Percentiles rank a stretch among this genome's conserved stretches.
Evolutionary conservation across 139 green algal genomes (phyloP).

Genomic region (Protoeuglena noctilucae): DNA sequence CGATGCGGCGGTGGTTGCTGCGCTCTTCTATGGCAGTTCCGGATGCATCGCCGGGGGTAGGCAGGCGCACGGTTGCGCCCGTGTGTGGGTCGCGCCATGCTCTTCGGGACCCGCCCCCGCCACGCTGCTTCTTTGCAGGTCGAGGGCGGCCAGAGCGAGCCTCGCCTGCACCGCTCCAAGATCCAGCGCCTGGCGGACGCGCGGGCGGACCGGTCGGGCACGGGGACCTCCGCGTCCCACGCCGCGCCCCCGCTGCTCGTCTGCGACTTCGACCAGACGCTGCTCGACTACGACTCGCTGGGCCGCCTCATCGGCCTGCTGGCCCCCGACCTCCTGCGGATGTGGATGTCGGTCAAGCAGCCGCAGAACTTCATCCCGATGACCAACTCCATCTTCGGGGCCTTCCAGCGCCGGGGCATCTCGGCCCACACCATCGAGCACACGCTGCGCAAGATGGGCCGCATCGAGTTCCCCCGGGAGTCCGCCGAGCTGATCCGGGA

Average conservation of each 20-base stretch:
- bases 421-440: slow-evolving; percentile 36
- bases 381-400: slow-evolving; percentile 54
- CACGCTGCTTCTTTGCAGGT: background rate
- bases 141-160: background rate
- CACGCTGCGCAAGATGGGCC: slow-evolving; percentile 37
- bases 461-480: slow-evolving; percentile 1
- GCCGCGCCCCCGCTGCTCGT: slow-evolving; percentile 24
- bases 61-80: too few relatives aligned
- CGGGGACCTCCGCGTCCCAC: background rate
- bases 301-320: slow-evolving; percentile 50
- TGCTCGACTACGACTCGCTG: slow-evolving; percentile 45
- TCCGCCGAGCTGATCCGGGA: background rate
- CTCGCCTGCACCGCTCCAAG: too few relatives aligned
- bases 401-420: slow-evolving; percentile 52
- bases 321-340: slow-evolving; percentile 61
- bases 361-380: slow-evolving; percentile 54
- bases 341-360: slow-evolving; percentile 36
- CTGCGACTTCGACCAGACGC: slow-evolving; percentile 63
- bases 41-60: too few relatives aligned
- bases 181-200: background rate
- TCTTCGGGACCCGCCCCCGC: background rate
- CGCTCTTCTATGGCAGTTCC: too few relatives aligned
- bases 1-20: too few relatives aligned
- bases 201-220: background rate
- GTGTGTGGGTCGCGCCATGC: too few relatives aligned